Conservation (phyloP, 2,329 filamentous ascomycete species). For the Colletotrichum musae region DNA sequence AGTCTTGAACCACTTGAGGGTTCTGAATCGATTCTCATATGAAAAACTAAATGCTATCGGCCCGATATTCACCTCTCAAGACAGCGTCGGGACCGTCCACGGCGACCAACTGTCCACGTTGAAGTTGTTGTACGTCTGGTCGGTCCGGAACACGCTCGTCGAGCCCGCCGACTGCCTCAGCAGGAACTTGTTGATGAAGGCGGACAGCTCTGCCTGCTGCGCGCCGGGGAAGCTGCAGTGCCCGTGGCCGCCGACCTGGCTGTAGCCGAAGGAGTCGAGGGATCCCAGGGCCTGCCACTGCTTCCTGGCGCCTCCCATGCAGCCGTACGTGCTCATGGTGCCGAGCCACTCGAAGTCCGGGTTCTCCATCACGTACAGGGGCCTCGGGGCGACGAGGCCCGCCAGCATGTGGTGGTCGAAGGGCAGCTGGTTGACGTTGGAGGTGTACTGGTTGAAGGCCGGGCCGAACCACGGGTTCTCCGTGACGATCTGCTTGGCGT, state of each 20-base stretch:
- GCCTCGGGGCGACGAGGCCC: conserved; percentile 64
- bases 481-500: conserved; percentile 63
- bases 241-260: conserved; percentile 60
- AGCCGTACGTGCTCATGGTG: conserved; percentile 62
- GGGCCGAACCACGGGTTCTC: conserved; percentile 69
- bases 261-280: conserved; percentile 64
- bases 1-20: not conserved
- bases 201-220: conserved; percentile 59
- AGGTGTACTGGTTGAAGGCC: conserved; percentile 65
- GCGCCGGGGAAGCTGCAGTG: conserved; percentile 66
- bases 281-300: conserved; percentile 64
- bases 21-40: not conserved
- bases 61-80: not conserved
- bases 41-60: not conserved
- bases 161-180: conserved; percentile 43
- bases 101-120: conserved; percentile 37
- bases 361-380: conserved; percentile 66
- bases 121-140: conserved; percentile 34
- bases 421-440: conserved; percentile 62
- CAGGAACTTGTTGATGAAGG: conserved; percentile 65
- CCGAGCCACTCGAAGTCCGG: conserved; percentile 66
- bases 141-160: conserved; percentile 32
- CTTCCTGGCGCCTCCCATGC: conserved; percentile 62
- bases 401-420: conserved; percentile 69
- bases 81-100: conserved; percentile 30